Base-by-base conservation (phyloP, 2,329 filamentous ascomycete genomes). In the Clarireedia hainanense region DNA sequence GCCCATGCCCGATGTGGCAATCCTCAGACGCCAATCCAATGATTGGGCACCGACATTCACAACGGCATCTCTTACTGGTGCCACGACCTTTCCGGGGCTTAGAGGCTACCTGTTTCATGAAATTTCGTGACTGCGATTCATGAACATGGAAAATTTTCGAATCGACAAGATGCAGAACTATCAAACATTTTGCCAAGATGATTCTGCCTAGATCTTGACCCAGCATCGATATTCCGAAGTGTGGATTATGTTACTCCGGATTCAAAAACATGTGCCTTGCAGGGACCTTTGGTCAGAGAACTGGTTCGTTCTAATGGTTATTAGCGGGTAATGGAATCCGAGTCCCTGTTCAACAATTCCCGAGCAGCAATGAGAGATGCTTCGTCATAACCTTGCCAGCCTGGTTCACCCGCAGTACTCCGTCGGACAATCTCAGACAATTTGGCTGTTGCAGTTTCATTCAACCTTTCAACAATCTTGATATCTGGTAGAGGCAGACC, bases 391-490 rank as follows among this genome's bases (percentile, higher is more conserved):
- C 88, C 89, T 65, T 81, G 77, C 85, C 87, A 91, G 17, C 80
- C 79, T 60, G 76, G 76, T 69, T 89, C 80, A 56, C 79, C 74
- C 50, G 79, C 75, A 37, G 76, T 72, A 67, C 80, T 76, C 59
- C 80, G 79, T 58, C 86, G 79, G 59, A 91, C 81, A 63, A 94
- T 91, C 68, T 92, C 88, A 1, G 80, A 79, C 14, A 95, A 77
- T 71, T 90, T 91, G 56, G 77, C 75, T 1, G 87, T 92, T 23
- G 89, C 88, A 57, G 80, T 70, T 68, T 88, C 80, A 62, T 89
- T 86, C 49, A 95, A 76, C 64, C 80, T 82, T 68, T 86, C 77
- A 9, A 90, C 73, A 1, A 80, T 85, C 49, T 74, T 73, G 26
- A 77, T 67, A 12, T 79, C 74, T 2, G 86, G 86, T 2, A 83